Evolutionary conservation across 352 stramenopile species (phyloP).

Genomic region (Phytophthora crassamura): DNA sequence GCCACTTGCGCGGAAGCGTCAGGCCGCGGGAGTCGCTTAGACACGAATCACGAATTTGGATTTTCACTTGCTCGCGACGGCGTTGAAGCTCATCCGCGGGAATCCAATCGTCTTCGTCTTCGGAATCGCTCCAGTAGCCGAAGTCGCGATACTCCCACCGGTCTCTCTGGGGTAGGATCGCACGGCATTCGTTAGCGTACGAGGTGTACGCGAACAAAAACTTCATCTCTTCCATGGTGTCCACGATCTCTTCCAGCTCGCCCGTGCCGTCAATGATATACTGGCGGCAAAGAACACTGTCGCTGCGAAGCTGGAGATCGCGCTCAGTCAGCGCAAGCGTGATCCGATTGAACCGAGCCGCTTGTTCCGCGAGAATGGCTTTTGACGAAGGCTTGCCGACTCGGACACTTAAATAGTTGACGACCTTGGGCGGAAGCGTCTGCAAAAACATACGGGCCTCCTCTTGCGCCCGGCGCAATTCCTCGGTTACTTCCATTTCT

Average conservation of each 20-base stretch:
- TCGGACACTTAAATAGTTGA: too few species aligned
- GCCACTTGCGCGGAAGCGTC: too few species aligned
- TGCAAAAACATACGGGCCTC: too few species aligned
- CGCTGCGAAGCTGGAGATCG: not conserved
- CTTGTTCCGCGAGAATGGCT: too few species aligned
- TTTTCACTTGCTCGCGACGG: not conserved
- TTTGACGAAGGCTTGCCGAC: too few species aligned
- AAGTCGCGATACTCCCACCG: not conserved
- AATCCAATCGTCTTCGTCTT: not conserved
- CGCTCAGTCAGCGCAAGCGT: not conserved
- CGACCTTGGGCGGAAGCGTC: too few species aligned
- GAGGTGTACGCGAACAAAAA: slow-evolving; percentile 2
- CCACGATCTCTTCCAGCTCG: slow-evolving; percentile 2
- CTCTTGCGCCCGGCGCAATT: too few species aligned
- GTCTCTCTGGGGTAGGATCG: too few species aligned
- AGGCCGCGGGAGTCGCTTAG: too few species aligned
- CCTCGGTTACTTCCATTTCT: too few species aligned
- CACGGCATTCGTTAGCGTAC: not conserved
- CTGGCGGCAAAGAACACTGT: not conserved
- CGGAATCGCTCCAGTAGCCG: not conserved
- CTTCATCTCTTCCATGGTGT: slow-evolving; percentile 14
- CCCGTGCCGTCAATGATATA: not conserved
- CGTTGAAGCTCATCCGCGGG: not conserved
- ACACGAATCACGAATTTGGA: too few species aligned
- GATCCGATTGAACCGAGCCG: too few species aligned